Conservation (phyloP, 805 yeast genomes). For the Starmerella roubikii region DNA sequence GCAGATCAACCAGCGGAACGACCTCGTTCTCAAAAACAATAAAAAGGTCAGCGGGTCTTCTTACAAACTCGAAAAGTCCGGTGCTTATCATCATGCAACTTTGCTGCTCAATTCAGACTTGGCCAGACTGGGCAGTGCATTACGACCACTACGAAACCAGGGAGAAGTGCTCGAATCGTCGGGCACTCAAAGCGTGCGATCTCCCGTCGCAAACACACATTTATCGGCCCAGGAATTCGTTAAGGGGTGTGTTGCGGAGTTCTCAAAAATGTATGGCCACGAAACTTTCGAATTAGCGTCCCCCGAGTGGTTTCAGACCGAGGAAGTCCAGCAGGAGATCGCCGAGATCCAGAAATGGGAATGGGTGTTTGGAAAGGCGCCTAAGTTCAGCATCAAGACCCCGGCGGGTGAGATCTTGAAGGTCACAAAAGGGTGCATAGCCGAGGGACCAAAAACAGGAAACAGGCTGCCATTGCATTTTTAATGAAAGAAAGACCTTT, state of each 20-base stretch:
- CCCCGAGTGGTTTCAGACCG: conserved; percentile 15
- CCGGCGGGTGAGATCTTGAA: conserved; percentile 29
- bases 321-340: conserved; percentile 24
- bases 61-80: conserved; percentile 66
- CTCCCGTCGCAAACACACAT: conserved; percentile 60
- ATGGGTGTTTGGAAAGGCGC: conserved; percentile 70
- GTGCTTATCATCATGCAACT: conserved; percentile 91
- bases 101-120: conserved; percentile 66
- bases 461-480: no score
- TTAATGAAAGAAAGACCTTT: no score
- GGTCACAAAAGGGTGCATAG: conserved; percentile 47
- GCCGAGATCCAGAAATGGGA: conserved; percentile 41
- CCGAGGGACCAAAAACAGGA: no score
- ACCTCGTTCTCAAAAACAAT: conserved; percentile 36
- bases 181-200: conserved; percentile 63
- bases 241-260: conserved; percentile 32
- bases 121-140: conserved; percentile 41
- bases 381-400: conserved; percentile 44
- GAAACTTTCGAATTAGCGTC: conserved; percentile 4
- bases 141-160: conserved; percentile 32
- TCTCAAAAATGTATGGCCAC: conserved; percentile 25
- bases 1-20: conserved; percentile 62
- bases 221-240: conserved; percentile 36
- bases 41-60: conserved; percentile 86
- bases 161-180: conserved; percentile 33